Evolutionary conservation across 768 basidiomycete species (phyloP), one percentile per base, ranked within the genome.

Genomic region (Suillus plorans): DNA sequence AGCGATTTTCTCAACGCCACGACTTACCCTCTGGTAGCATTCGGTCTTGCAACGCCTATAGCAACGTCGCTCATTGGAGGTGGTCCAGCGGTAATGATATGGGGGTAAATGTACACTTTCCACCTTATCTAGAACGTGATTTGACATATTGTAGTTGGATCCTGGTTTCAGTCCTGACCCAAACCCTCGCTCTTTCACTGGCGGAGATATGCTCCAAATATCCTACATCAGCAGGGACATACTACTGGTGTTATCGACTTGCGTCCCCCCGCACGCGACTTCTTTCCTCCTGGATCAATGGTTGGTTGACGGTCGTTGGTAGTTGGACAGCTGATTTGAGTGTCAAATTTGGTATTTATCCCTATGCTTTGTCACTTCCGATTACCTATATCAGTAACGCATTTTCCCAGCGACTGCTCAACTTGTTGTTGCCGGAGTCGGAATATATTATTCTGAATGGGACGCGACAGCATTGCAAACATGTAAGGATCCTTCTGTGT

Each of bases 321-420:
- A 85, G 88, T 16, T 90, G 88, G 87, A 89, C 85, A 0, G 80
- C 86, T 63, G 83, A 85, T n/a, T 69, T 89, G 44, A 88, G 87
- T 12, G 88, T 88, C 7, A 86, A 84, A 4, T 90, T 90, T 69
- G 86, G 86, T 73, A 63, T 25, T 44, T 39, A 1, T 37, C 41
- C 39, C n/a, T 42, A 52, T 44, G 42, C 25, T 14, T 0, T 62
- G 9, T 49, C 10, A 39, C 45, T 18, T 4, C 34, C 9, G 18
- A 20, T 49, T 18, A 28, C 25, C 25, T 31, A 31, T 7, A 22
- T 7, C 42, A 41, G 5, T 18, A 36, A 41, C 49, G 39, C 56
- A 61, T 34, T 62, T 20, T 39, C 37, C 57, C 78, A 84, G 87
- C 86, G 50, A 86, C 86, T 9, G 82, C 84, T 7, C 86, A 89